phyloP scores from a whole-genome alignment of 2,329 filamentous ascomycete genomes.

The Beauveria medogensis region DNA sequence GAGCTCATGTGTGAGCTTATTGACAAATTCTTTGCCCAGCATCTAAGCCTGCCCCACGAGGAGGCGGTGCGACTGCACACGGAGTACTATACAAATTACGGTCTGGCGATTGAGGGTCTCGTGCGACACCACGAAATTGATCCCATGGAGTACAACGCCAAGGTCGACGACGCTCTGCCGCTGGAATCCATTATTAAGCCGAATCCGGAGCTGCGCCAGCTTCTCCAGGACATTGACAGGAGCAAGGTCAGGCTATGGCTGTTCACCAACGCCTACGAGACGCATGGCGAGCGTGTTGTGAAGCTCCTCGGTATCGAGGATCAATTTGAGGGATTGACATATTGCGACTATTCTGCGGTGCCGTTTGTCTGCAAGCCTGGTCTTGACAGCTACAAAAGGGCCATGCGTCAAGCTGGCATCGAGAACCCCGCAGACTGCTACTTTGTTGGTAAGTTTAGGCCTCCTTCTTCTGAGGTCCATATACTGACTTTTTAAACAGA shows the following conservation, averaged over 20 bases:
- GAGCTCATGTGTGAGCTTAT: constrained; percentile 85
- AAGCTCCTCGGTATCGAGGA: constrained; percentile 75
- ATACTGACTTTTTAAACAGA: constrained; percentile 43
- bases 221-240: constrained; percentile 77
- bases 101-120: constrained; percentile 91
- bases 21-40: constrained; percentile 51
- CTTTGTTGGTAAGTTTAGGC: constrained; percentile 68
- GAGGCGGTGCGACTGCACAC: constrained; percentile 82
- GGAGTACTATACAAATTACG: constrained; percentile 93
- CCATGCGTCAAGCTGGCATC: constrained; percentile 75
- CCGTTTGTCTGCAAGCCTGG: constrained; percentile 84
- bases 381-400: constrained; percentile 75
- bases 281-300: constrained; percentile 75
- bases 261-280: constrained; percentile 93
- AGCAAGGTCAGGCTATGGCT: constrained; percentile 85
- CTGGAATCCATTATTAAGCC: constrained; percentile 78
- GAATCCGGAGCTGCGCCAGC: constrained; percentile 60
- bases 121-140: constrained; percentile 93
- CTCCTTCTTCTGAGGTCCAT: rapidly evolving
- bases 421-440: constrained; percentile 66
- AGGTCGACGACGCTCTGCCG: constrained; percentile 91
- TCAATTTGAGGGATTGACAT: constrained; percentile 90
- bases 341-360: constrained; percentile 72
- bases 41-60: constrained; percentile 64
- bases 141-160: constrained; percentile 84